Evolutionary conservation across 371 early-diverging fungal genomes (phyloP).

Genomic region (Mortierella sp.): DNA sequence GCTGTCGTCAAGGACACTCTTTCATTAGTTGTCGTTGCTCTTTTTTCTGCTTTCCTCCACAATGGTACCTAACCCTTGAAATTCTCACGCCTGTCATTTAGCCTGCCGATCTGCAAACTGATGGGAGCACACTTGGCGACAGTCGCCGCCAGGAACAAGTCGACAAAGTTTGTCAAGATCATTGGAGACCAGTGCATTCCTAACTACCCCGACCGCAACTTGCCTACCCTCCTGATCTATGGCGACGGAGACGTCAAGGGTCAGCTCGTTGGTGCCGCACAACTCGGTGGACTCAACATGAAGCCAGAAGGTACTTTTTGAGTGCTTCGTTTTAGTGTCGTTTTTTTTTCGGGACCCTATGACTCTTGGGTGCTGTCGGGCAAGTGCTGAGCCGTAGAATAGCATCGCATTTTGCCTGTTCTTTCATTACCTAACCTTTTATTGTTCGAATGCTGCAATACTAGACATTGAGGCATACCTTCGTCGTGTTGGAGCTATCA

Average conservation of each 20-base stretch:
- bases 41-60: background rate
- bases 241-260: slow-evolving; percentile 86
- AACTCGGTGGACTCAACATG: slow-evolving; percentile 86
- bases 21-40: background rate
- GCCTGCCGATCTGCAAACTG: slow-evolving; percentile 84
- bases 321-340: background rate
- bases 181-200: slow-evolving; percentile 93
- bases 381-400: background rate
- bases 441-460: background rate
- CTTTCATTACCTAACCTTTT: background rate
- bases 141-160: slow-evolving; percentile 85
- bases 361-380: background rate
- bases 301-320: slow-evolving; percentile 69
- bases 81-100: slow-evolving; percentile 28
- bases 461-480: slow-evolving; percentile 58
- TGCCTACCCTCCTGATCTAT: slow-evolving; percentile 93
- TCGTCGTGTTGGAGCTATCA: slow-evolving; percentile 53
- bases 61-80: slow-evolving; percentile 24
- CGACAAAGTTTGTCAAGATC: slow-evolving; percentile 94
- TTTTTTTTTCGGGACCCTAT: too few species aligned
- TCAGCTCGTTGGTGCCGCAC: slow-evolving; percentile 86
- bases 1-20: background rate
- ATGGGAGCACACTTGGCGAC: slow-evolving; percentile 81
- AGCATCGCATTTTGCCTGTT: background rate
- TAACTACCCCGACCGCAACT: slow-evolving; percentile 92